A percentile compares a stretch with the other conserved stretches of the same genome.
Evolutionary conservation across 352 stramenopile genomes (phyloP).

Genomic region (Globisporangium camurandrum): DNA sequence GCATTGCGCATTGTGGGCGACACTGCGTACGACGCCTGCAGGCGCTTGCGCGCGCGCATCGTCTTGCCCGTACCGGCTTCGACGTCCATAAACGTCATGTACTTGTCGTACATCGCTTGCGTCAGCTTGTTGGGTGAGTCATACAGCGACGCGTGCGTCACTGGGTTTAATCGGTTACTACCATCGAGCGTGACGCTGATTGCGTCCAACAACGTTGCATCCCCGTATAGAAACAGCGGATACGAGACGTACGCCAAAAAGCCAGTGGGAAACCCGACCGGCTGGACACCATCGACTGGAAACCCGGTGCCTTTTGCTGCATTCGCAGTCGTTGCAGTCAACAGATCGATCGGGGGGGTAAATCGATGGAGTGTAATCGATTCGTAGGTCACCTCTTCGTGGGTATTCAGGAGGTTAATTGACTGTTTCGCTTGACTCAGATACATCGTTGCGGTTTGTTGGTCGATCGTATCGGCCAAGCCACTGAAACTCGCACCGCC

Average conservation of each 20-base stretch:
- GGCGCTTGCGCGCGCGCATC: constrained; percentile 56
- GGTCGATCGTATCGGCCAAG: constrained; percentile 5
- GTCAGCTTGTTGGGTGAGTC: constrained; percentile 5
- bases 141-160: constrained; percentile 31
- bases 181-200: constrained; percentile 65
- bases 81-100: constrained; percentile 59
- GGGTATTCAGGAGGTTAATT: constrained; percentile 7
- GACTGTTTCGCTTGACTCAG: constrained; percentile 12
- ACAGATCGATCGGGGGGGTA: constrained; percentile 21
- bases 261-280: constrained; percentile 52
- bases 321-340: constrained; percentile 25
- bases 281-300: constrained; percentile 60
- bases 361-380: constrained; percentile 15
- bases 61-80: constrained; percentile 60
- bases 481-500: constrained; percentile 11
- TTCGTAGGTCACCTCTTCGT: constrained; percentile 1
- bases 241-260: constrained; percentile 70
- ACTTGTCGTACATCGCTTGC: constrained; percentile 4
- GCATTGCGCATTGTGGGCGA: constrained; percentile 27
- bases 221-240: constrained; percentile 56
- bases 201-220: constrained; percentile 29
- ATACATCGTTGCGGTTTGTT: constrained; percentile 2
- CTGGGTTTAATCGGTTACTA: constrained; percentile 2
- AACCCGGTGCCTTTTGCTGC: constrained; percentile 28
- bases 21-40: constrained; percentile 49